phyloP scores from a whole-genome alignment of 2,329 filamentous ascomycete genomes.

The Pseudogymnoascus sp. region DNA sequence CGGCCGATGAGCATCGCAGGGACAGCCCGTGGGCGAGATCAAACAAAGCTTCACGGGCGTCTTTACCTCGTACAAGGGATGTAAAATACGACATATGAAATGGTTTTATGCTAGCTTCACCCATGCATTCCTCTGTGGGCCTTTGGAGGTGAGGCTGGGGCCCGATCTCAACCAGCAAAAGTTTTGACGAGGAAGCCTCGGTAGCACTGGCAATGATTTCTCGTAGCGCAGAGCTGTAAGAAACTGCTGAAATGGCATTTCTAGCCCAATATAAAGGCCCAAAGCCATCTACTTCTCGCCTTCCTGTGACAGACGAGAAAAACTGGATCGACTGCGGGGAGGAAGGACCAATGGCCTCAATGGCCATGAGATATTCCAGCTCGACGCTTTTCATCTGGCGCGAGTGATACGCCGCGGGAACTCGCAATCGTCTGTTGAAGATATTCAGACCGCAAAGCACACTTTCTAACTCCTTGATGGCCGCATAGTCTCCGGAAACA shows the following conservation, averaged over 20 bases:
- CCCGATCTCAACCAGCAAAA: slow-evolving; percentile 28
- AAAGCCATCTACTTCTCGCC: slow-evolving; percentile 21
- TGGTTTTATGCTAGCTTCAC: background rate
- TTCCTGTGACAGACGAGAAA: slow-evolving; percentile 12
- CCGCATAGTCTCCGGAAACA: slow-evolving; percentile 23
- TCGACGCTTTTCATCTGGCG: slow-evolving; percentile 27
- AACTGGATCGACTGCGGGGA: background rate
- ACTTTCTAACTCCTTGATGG: slow-evolving; percentile 21
- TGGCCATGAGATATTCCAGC: slow-evolving; percentile 19
- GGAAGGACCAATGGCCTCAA: slow-evolving; percentile 17
- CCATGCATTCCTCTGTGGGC: slow-evolving; percentile 25
- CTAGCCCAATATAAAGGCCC: slow-evolving; percentile 37
- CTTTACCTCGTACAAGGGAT: slow-evolving; percentile 13
- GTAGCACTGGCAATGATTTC: background rate
- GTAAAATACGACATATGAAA: slow-evolving; percentile 12
- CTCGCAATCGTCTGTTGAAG: slow-evolving; percentile 25
- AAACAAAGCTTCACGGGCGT: slow-evolving; percentile 14
- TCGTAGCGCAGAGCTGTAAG: background rate
- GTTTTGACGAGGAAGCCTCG: background rate
- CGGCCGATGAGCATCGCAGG: background rate
- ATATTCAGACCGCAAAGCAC: slow-evolving; percentile 21
- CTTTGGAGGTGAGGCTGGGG: slow-evolving; percentile 32
- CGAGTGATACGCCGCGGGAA: slow-evolving; percentile 29
- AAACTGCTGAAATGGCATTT: slow-evolving; percentile 32
- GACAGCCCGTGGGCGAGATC: slow-evolving; percentile 15